These are phyloP conservation scores for Hypericum perforatum DNA, from an alignment of 345 rosid species.

Conservation along the genomic window DNA sequence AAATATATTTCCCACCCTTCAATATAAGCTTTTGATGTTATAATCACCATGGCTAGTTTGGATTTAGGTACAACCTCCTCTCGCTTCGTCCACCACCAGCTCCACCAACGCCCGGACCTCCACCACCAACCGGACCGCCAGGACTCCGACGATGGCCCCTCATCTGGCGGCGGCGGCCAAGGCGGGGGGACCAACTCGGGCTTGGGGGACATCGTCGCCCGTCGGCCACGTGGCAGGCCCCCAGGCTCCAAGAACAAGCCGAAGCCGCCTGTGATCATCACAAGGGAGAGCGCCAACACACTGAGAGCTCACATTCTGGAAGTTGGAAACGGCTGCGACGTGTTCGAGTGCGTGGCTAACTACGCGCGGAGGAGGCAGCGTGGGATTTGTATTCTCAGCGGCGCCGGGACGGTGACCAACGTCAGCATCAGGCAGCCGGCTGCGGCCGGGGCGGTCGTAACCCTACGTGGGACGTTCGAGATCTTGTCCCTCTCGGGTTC, in stretches of 20 bases:
- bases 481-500: conserved; percentile 84
- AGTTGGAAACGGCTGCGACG: conserved; percentile 80
- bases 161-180: conserved; percentile 25
- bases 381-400: conserved; percentile 79
- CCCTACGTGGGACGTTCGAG: conserved; percentile 86
- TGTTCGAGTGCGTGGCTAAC: conserved; percentile 76
- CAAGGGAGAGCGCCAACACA: conserved; percentile 91
- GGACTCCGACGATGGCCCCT: conserved; percentile 28
- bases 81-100: conserved; percentile 38
- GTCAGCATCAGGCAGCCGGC: conserved; percentile 87
- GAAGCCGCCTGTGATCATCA: conserved; percentile 81
- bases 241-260: conserved; percentile 94
- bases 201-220: conserved; percentile 27
- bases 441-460: conserved; percentile 67
- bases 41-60: conserved; percentile 49
- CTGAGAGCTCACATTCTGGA: conserved; percentile 96
- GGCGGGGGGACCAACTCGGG: conserved; percentile 10
- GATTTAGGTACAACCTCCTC: conserved; percentile 46
- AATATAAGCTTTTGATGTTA: no score
- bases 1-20: no score
- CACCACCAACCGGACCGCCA: conserved; percentile 41
- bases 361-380: conserved; percentile 87
- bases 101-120: conserved; percentile 41
- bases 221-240: conserved; percentile 88
- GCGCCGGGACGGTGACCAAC: conserved; percentile 84